phyloP scores from a whole-genome alignment of 2,329 filamentous ascomycete genomes.

The Phyllosticta citriasiana region DNA sequence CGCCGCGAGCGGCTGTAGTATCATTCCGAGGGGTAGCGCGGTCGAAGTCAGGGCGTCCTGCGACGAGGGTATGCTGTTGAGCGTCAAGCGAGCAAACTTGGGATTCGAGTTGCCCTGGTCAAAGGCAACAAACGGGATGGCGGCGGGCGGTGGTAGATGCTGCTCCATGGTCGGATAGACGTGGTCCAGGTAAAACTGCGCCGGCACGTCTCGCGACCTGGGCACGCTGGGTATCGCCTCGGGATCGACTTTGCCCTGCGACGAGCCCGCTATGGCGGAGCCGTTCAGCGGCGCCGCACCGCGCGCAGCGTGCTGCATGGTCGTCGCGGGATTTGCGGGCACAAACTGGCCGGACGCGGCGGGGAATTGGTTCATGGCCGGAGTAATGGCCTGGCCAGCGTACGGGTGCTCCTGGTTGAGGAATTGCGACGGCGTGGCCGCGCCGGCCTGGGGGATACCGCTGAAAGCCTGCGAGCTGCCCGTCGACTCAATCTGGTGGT shows the following conservation, averaged over 20 bases:
- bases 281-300: slow-evolving; percentile 21
- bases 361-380: slow-evolving; percentile 51
- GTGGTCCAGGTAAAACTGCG: slow-evolving; percentile 76
- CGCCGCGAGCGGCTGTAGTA: slow-evolving; percentile 79
- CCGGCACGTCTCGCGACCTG: slow-evolving; percentile 67
- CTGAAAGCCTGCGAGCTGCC: slow-evolving; percentile 61
- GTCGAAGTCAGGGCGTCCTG: slow-evolving; percentile 71
- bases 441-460: slow-evolving; percentile 51
- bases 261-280: slow-evolving; percentile 41
- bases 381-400: slow-evolving; percentile 32
- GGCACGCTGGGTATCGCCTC: slow-evolving; percentile 92
- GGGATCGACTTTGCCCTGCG: slow-evolving; percentile 69
- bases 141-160: slow-evolving; percentile 79
- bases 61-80: slow-evolving; percentile 86
- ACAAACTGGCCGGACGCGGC: slow-evolving; percentile 46
- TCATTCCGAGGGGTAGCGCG: slow-evolving; percentile 72
- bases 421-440: slow-evolving; percentile 47
- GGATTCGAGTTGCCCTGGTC: slow-evolving; percentile 96
- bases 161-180: slow-evolving; percentile 94
- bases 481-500: slow-evolving; percentile 71
- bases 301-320: slow-evolving; percentile 26
- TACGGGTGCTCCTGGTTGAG: slow-evolving; percentile 41
- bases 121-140: slow-evolving; percentile 81
- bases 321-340: slow-evolving; percentile 26
- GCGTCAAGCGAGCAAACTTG: slow-evolving; percentile 79